Base-by-base conservation (phyloP, 768 basidiomycete genomes). In the Leccinum longicurvipes region DNA sequence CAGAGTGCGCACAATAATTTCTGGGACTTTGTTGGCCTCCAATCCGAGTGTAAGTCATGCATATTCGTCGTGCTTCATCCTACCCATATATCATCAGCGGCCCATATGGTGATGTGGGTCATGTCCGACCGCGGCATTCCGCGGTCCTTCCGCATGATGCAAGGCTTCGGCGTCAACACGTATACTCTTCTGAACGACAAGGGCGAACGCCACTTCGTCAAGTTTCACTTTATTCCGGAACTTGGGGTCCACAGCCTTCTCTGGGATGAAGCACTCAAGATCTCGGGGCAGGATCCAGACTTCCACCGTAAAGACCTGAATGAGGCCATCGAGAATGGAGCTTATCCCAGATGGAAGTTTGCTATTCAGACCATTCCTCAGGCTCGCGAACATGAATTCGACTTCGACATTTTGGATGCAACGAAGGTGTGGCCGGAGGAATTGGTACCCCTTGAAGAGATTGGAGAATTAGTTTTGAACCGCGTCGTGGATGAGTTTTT, bases 181-280 rank as follows among this genome's bases (percentile, higher is more conserved):
- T 95, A 79, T 69, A 85, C 88, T 3, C 77, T 94, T 28, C 63
- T 89, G 54, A 91, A 91, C 62, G 75, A 72, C 0, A 66, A 80
- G 25, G 85, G 85, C 44, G 79, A 91, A 63, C 80, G 84, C 1
- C 78, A 80, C 53, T 95, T 95, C 62, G 92, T 94, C 72, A 95
- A 94, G 69, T 94, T 93, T 69, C 90, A 93, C 70, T 89, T 83
- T 77, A 82, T 81, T 36, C 83, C 92, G 17, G 82, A 92, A 70
- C 79, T 93, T 15, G 92, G 92, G 21, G 88, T 89, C 2, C 89
- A 93, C 66, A 87, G 84, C 55, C 74, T 95, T 15, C 76, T 88
- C 6, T 96, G 93, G 92, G 93, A 96, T 59, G 93, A 97, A 62
- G 89, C 89, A 1, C 75, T 95, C 57, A 94, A 94, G 68, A 80